These are phyloP conservation scores for Gleditsia sinensis DNA, from an alignment of 306 rosid genomes.

Conservation along the genomic window DNA sequence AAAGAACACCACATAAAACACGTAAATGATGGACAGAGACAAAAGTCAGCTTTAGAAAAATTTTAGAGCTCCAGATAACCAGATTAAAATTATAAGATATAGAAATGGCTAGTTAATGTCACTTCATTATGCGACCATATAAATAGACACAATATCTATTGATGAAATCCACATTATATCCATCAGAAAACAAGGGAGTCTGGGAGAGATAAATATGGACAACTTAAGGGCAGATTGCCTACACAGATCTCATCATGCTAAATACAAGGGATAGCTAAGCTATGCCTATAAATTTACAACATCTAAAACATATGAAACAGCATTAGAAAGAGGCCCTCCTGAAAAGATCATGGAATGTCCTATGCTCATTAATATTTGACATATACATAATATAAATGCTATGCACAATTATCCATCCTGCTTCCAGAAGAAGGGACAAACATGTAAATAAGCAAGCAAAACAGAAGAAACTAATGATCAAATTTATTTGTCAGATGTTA, in stretches of 20 bases:
- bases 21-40: background rate
- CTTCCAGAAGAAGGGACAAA: background rate
- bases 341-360: too few species aligned
- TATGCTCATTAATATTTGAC: background rate
- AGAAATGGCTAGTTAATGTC: conserved; percentile 2
- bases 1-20: background rate
- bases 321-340: background rate
- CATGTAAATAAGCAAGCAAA: background rate
- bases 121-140: background rate
- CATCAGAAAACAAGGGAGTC: background rate
- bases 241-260: background rate
- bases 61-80: background rate
- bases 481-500: too few species aligned
- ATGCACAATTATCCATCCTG: background rate
- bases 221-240: background rate
- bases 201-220: background rate
- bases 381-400: too few species aligned
- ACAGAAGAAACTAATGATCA: background rate
- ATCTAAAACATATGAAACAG: background rate
- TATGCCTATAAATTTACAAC: too few species aligned
- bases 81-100: background rate
- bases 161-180: conserved; percentile 1
- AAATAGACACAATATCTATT: conserved; percentile 5
- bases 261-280: background rate
- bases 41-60: background rate